Conservation (phyloP, 2,329 filamentous ascomycete genomes). For the Xylaria sp. region DNA sequence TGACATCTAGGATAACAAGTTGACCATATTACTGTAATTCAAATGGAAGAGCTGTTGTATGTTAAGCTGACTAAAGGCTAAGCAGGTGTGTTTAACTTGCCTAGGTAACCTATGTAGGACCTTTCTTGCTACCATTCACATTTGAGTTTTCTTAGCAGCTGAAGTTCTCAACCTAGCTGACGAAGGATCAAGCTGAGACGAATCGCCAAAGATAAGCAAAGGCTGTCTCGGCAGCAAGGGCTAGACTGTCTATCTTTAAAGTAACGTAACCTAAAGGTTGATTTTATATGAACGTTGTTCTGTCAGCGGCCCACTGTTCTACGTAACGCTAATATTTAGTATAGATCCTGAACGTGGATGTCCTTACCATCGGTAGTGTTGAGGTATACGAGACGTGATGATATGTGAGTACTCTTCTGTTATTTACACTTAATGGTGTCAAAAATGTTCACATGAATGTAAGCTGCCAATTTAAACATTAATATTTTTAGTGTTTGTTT, state of each 20-base stretch:
- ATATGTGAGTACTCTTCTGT: too few species aligned
- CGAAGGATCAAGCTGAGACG: background rate
- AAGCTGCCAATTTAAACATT: too few species aligned
- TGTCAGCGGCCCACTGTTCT: background rate
- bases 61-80: background rate
- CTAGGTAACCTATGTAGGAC: background rate
- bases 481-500: constrained; percentile 1
- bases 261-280: background rate
- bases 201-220: background rate
- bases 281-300: background rate
- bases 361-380: too few species aligned
- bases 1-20: background rate
- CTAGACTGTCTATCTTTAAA: background rate
- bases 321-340: background rate
- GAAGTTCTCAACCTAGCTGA: background rate
- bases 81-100: background rate
- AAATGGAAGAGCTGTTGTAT: background rate
- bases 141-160: background rate
- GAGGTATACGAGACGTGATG: too few species aligned
- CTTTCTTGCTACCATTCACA: background rate
- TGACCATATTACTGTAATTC: background rate
- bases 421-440: background rate
- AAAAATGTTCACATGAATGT: background rate
- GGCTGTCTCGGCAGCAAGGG: background rate
- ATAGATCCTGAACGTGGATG: too few species aligned